Evolutionary conservation across 2,329 filamentous ascomycete species (phyloP), one percentile per base, ranked within the genome.

Genomic region (Cadophora gregata): DNA sequence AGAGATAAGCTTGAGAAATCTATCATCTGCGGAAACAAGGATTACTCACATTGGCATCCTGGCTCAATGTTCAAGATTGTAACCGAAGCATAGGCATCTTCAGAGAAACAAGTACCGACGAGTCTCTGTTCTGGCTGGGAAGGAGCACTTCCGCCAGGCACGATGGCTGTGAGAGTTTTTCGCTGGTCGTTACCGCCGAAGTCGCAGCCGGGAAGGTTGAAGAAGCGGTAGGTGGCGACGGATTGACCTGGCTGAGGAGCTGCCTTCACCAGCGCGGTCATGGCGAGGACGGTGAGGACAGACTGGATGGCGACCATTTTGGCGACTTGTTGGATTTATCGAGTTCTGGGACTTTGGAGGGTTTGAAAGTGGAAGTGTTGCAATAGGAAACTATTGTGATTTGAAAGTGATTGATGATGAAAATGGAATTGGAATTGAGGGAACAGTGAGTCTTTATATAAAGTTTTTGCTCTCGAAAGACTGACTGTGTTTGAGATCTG

Each of bases 271-370:
- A 55, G n/a, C 6, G 29, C 29, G 29, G 51, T n/a, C 27, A 33
- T 33, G 51, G 51, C 29, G 27, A 55, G 19, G 5, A 55, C 36
- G 29, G 51, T 21, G 29, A 55, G 14, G 29, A 55, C 21, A 29
- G 51, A 55, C 4, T 33, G 16, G 16, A 55, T 55, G 51, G 51
- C 51, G 51, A 55, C 51, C 51, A 55, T 55, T 33, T 55, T 55
- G 19, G n/a, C n/a, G n/a, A n/a, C n/a, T n/a, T n/a, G n/a, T 19
- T 3, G 29, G 51, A 21, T 55, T 33, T 19, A 1, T 33, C 21
- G 51, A 10, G 12, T 16, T 33, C 5, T 5, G 33, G 51, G 19
- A 16, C 5, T 27, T 51, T 14, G 24, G 9, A 29, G 12, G 24
- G 14, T 51, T 27, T 25, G 48, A 29, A 4, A 9, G 14, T 51